Base-by-base conservation (phyloP, 495 filamentous ascomycete genomes). In the Neurospora sublineolata region DNA sequence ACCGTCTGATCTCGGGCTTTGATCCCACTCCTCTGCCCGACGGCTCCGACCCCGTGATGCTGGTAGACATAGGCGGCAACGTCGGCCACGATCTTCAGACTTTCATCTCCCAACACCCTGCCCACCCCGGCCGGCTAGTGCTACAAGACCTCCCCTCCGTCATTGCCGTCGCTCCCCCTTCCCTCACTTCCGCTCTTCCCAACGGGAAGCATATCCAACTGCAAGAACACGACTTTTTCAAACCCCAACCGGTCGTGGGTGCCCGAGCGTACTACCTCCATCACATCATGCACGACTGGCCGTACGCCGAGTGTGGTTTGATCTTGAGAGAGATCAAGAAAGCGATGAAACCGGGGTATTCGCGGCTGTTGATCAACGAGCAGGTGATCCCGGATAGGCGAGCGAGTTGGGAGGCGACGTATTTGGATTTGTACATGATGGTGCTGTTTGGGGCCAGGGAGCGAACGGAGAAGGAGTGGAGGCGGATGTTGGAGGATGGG, bases 41-140 rank as follows among this genome's bases (percentile, higher is more conserved):
- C 33, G 44, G 27, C 1, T 42, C 20, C 0, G 52, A 64, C 6
- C 12, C 52, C 9, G 30, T 36, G 5, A 74, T 88, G 3, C 73
- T 89, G 2, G 85, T 90, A 14, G 89, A 91, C 75, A 77, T 89
- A 1, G 87, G 82, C 37, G 87, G 86, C 3, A 80, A 80, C 12
- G 67, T 81, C 3, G 87, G 87, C 2, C 83, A 88, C 37, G 84
- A 89, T 71, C 74, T 88, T 0, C 68, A 77, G 1, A 78, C 80
- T n/a, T 85, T 89, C 73, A 72, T 70, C 6, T n/a, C 41, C 2
- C 76, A 82, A 27, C 74, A 79, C 68, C 86, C 86, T 0, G 75
- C 80, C 14, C 23, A 77, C 0, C 79, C 79, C 0, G 87, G 86
- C 3, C 76, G 76, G 3, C 70, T 88, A 4, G 76, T 89, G 11